Evolutionary conservation across 1,139 yeast species (phyloP).

Genomic region (Kodamaea arcana): DNA sequence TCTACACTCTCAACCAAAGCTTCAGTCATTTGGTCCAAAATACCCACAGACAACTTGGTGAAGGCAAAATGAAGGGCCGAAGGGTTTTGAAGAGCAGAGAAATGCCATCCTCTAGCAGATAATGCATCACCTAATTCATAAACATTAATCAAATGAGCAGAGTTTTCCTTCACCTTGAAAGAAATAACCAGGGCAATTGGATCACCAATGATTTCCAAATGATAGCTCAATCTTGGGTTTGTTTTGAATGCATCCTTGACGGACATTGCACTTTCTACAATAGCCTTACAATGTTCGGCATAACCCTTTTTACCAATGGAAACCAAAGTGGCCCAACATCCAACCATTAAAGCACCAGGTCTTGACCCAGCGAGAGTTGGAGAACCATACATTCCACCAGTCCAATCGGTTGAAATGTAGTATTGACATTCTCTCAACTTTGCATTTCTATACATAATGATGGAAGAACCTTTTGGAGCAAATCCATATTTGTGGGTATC

Average conservation of each 20-base stretch:
- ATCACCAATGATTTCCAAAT: slow-evolving; percentile 66
- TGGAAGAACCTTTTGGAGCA: slow-evolving; percentile 95
- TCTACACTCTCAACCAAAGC: slow-evolving; percentile 51
- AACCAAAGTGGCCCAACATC: slow-evolving; percentile 94
- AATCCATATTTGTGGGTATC: slow-evolving; percentile 98
- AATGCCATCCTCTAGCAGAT: slow-evolving; percentile 79
- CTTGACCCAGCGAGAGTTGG: slow-evolving; percentile 96
- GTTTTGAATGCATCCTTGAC: slow-evolving; percentile 47
- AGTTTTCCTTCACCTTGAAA: slow-evolving; percentile 48
- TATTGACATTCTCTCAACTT: slow-evolving; percentile 77
- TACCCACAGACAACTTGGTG: slow-evolving; percentile 64
- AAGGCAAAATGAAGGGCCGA: slow-evolving; percentile 88
- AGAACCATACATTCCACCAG: slow-evolving; percentile 93
- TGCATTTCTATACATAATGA: slow-evolving; percentile 77
- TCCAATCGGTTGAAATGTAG: slow-evolving; percentile 80
- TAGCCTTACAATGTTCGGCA: slow-evolving; percentile 57
- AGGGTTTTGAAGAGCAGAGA: slow-evolving; percentile 81
- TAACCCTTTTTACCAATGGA: slow-evolving; percentile 81
- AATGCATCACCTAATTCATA: slow-evolving; percentile 74
- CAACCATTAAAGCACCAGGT: slow-evolving; percentile 95
- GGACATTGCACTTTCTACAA: slow-evolving; percentile 60
- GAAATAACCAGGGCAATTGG: slow-evolving; percentile 82
- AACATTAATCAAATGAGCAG: slow-evolving; percentile 43
- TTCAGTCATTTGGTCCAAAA: slow-evolving; percentile 56
- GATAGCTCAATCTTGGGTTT: slow-evolving; percentile 34